Evolutionary conservation across 257 asterid species (phyloP).

Genomic region (Nicotiana tabacum): DNA sequence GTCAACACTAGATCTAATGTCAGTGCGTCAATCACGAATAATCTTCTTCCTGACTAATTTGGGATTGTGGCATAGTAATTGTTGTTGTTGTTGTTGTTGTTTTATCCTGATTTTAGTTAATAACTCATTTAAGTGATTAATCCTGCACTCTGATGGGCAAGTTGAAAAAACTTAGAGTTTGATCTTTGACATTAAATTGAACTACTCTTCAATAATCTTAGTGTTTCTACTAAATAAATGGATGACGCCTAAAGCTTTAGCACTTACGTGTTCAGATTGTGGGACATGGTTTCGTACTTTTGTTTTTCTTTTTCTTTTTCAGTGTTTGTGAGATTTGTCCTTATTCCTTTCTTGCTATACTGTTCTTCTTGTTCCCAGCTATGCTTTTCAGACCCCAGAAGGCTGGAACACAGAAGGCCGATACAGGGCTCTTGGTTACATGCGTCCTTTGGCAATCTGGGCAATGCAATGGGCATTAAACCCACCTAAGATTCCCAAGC

Average conservation of each 20-base stretch:
- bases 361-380: conserved; percentile 33
- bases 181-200: neutral
- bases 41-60: neutral
- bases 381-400: conserved; percentile 89
- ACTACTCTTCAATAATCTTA: neutral
- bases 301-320: too few relatives aligned
- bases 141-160: neutral
- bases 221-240: too few relatives aligned
- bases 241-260: too few relatives aligned
- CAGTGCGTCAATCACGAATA: neutral
- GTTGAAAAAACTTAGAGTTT: neutral
- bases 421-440: conserved; percentile 73
- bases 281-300: neutral
- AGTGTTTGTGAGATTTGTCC: neutral
- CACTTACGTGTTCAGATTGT: too few relatives aligned
- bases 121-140: too few relatives aligned
- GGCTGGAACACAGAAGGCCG: conserved; percentile 72
- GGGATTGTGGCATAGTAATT: neutral
- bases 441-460: conserved; percentile 96
- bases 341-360: neutral
- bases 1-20: neutral
- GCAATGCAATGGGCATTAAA: conserved; percentile 97
- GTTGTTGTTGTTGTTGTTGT: too few relatives aligned
- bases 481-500: conserved; percentile 35
- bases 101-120: too few relatives aligned